Base-by-base conservation (phyloP, 495 filamentous ascomycete genomes). In the Symbiotaphrina buchneri region DNA sequence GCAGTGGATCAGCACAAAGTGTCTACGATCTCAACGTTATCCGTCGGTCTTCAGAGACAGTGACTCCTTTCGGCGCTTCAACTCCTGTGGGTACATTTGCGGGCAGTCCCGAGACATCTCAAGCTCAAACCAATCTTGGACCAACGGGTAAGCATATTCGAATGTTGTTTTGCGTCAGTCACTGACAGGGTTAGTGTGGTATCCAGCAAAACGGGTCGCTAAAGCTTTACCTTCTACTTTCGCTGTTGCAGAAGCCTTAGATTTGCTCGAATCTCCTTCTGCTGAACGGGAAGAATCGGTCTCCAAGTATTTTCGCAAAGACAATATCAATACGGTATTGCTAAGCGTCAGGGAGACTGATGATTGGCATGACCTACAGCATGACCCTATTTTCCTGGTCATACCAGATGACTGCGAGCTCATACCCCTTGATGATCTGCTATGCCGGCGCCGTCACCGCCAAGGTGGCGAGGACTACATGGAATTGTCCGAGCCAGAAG, bases 371-470 rank as follows among this genome's bases (percentile, higher is more conserved):
- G 38, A 37, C 13, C 33, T 58, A 23, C 45, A 56, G 25, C 30
- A 55, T 21, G 61, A 68, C 37, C 64, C 63, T 1, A 40, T 45
- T 2, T 67, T 66, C 37, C 42, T 39, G 8, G 34, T 41, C 5
- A 44, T 48, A 18, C 28, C 28, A 4, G 41, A 47, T 5, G 51
- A 55, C 45, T 33, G 40, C 4, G 34, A 21, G n/a, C 35, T 39
- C 0, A 33, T 38, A 1, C 49, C 54, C 10, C 28, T 42, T 0
- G 32, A 26, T 0, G 24, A 33, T 16, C 32, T 41, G 0, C 13
- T 23, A 14, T 7, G 11, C 3, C 18, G 35, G 17, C 24, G 19
- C 5, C 24, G 30, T 27, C 21, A 27, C 14, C 13, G 22, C 22
- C 14, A 15, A 17, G 21, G 13, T 8, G 4, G 18, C 24, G 11